A percentile compares a stretch with the other conserved stretches of the same genome.
Conservation (phyloP, 1,284 basidiomycete genomes). For the Malassezia equina region DNA sequence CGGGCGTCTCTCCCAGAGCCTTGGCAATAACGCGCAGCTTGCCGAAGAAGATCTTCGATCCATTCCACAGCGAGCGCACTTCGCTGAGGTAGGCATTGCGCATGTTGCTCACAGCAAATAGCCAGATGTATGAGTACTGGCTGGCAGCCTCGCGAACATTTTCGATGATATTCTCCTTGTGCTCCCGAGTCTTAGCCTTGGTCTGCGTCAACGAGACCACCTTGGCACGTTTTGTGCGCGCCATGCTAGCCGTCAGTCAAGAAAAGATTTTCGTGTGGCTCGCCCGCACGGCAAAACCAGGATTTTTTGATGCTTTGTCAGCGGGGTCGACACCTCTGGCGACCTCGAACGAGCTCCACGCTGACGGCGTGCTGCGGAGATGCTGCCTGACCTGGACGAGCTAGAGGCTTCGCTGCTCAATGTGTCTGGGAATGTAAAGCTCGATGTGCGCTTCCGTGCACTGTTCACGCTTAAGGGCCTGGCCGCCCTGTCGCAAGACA, state of each 20-base stretch:
- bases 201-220: slow-evolving; percentile 55
- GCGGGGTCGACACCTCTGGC: not conserved
- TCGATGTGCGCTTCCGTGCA: slow-evolving; percentile 82
- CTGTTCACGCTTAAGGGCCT: slow-evolving; percentile 87
- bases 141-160: slow-evolving; percentile 56
- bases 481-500: slow-evolving; percentile 39
- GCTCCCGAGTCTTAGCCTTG: slow-evolving; percentile 53
- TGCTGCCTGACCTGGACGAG: slow-evolving; percentile 19
- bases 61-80: slow-evolving; percentile 84
- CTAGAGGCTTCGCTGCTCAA: slow-evolving; percentile 33
- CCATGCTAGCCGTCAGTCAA: slow-evolving; percentile 29
- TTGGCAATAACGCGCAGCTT: slow-evolving; percentile 88
- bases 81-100: slow-evolving; percentile 88
- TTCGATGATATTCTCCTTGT: slow-evolving; percentile 72
- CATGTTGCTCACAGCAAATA: slow-evolving; percentile 90
- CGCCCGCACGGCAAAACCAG: not conserved
- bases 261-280: not conserved
- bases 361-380: not conserved
- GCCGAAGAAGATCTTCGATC: slow-evolving; percentile 71
- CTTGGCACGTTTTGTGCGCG: slow-evolving; percentile 48
- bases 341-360: not conserved
- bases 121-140: slow-evolving; percentile 86
- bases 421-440: slow-evolving; percentile 58
- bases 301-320: slow-evolving; percentile 11
- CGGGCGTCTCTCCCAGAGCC: slow-evolving; percentile 76